Percentiles rank a stretch among this genome's conserved stretches.
phyloP scores from a whole-genome alignment of 495 filamentous ascomycete species.

The Neurospora tetrasperma region DNA sequence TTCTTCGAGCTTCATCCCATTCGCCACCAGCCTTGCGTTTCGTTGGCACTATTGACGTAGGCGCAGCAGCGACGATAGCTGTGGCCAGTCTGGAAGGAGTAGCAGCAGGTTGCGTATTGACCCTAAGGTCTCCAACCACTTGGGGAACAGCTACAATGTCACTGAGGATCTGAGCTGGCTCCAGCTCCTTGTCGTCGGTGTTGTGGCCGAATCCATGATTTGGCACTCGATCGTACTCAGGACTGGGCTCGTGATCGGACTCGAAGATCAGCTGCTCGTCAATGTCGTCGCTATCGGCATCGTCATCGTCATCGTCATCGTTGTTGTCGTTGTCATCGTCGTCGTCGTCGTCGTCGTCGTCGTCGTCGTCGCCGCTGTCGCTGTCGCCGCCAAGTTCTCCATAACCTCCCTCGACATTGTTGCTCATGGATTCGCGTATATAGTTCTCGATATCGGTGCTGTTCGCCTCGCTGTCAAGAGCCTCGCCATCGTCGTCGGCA shows the following conservation, averaged over 20 bases:
- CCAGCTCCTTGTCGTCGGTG: slow-evolving; percentile 2
- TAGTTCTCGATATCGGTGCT: background rate
- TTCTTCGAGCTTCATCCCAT: background rate
- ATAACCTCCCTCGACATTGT: background rate
- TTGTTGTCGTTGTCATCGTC: no score
- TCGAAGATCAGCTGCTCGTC: background rate
- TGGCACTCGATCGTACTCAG: background rate
- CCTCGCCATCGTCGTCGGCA: background rate
- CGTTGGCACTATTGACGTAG: background rate
- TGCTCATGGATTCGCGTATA: background rate
- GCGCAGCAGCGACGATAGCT: background rate
- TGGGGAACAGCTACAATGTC: slow-evolving; percentile 7
- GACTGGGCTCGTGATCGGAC: background rate
- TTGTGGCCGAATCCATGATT: background rate
- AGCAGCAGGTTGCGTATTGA: background rate
- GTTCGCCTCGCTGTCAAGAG: background rate
- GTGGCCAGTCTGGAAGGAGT: background rate
- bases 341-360: no score
- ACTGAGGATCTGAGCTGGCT: slow-evolving; percentile 11
- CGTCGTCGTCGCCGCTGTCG: background rate
- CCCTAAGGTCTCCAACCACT: background rate
- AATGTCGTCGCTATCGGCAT: background rate
- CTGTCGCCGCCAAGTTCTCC: background rate
- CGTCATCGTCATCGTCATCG: background rate
- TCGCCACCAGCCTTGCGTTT: background rate